These are phyloP conservation scores for Trematosphaeria pertusa DNA, from an alignment of 2,329 filamentous ascomycete species.

Conservation along the genomic window DNA sequence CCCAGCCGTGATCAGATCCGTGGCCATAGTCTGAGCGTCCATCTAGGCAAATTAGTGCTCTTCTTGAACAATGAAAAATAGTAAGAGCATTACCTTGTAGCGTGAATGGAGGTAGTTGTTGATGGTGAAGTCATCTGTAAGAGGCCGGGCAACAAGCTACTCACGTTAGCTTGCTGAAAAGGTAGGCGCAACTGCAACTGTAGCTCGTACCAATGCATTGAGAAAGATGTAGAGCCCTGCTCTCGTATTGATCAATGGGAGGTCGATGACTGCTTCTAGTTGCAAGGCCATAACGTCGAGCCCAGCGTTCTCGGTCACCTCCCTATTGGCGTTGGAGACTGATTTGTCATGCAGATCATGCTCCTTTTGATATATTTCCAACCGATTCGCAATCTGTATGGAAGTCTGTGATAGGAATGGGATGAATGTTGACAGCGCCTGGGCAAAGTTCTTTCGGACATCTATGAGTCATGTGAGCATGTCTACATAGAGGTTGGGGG, in stretches of 20 bases:
- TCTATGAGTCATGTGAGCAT: constrained; percentile 28
- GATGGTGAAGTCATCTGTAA: constrained; percentile 81
- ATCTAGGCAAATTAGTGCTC: constrained; percentile 62
- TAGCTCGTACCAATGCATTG: constrained; percentile 78
- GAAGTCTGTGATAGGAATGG: constrained; percentile 63
- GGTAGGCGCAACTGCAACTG: constrained; percentile 14
- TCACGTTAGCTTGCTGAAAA: constrained; percentile 38
- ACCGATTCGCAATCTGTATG: constrained; percentile 48
- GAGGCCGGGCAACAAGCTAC: constrained; percentile 81
- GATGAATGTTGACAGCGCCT: constrained; percentile 42
- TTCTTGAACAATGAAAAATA: not conserved
- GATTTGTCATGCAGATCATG: constrained; percentile 53
- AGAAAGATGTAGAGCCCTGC: constrained; percentile 86
- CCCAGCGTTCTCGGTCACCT: constrained; percentile 44
- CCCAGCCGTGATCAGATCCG: constrained; percentile 84
- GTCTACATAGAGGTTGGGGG: not conserved
- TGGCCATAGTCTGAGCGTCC: constrained; percentile 76
- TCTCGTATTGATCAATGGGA: constrained; percentile 76
- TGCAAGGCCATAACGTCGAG: constrained; percentile 56
- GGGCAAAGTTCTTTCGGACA: constrained; percentile 39
- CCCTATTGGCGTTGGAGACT: constrained; percentile 53
- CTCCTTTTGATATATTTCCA: constrained; percentile 50
- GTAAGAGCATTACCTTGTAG: constrained; percentile 68
- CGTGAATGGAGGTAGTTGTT: constrained; percentile 83
- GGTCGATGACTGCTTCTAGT: constrained; percentile 65